A percentile compares a stretch with the other conserved stretches of the same genome.
Evolutionary conservation across 164 flowering plant species (phyloP).

Genomic region (Protea cynaroides): DNA sequence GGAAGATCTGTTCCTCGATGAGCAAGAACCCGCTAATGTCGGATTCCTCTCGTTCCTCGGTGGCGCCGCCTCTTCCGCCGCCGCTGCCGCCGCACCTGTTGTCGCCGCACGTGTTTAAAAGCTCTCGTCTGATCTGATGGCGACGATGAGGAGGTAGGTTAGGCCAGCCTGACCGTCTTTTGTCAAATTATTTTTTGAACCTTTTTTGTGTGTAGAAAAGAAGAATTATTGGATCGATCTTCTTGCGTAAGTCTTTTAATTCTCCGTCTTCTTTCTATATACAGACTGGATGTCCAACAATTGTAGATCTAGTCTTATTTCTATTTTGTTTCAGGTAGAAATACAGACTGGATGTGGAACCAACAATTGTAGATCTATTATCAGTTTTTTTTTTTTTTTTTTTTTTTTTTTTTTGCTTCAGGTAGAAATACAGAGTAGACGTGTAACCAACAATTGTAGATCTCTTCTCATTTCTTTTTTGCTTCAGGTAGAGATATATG

Average conservation of each 20-base stretch:
- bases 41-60: slow-evolving; percentile 78
- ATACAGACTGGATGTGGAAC: too few species aligned
- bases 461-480: neutral
- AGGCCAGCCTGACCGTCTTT: neutral
- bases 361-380: neutral
- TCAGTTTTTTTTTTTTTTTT: too few species aligned
- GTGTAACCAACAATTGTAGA: neutral
- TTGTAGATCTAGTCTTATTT: too few species aligned
- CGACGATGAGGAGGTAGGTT: neutral
- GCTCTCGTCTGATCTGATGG: neutral
- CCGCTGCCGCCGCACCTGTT: slow-evolving; percentile 34
- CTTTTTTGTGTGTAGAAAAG: neutral
- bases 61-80: slow-evolving; percentile 47
- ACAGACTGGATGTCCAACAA: neutral
- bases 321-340: too few species aligned
- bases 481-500: neutral
- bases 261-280: neutral
- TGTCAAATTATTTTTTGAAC: too few species aligned
- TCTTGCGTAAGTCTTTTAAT: neutral
- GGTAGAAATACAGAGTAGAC: neutral
- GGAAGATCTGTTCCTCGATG: slow-evolving; percentile 79
- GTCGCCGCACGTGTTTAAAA: slow-evolving; percentile 43
- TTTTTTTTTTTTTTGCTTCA: neutral
- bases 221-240: neutral
- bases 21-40: slow-evolving; percentile 41